Conservation (phyloP, 345 rosid species). For the Alliaria petiolata region DNA sequence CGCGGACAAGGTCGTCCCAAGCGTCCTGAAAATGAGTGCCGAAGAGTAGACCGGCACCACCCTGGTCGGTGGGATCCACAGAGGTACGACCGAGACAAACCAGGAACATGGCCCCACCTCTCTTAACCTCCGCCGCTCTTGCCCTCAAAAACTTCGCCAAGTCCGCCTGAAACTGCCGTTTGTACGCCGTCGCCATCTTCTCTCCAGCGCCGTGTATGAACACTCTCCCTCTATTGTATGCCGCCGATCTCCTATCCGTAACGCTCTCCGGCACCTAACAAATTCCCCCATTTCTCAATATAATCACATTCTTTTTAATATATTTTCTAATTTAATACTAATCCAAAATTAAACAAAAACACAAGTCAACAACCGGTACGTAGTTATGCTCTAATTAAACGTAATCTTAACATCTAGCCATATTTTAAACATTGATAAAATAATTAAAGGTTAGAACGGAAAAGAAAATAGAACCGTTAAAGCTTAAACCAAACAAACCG, state of each 20-base stretch:
- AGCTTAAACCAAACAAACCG: neutral
- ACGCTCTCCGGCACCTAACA: slow-evolving; percentile 79
- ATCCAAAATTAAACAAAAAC: neutral
- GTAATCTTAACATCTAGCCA: neutral
- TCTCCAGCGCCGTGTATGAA: slow-evolving; percentile 79
- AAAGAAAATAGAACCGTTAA: neutral
- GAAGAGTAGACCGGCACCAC: slow-evolving; percentile 91
- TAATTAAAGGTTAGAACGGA: neutral
- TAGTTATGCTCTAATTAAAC: neutral
- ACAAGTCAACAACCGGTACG: neutral
- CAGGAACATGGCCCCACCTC: slow-evolving; percentile 89
- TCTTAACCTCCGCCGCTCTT: slow-evolving; percentile 74
- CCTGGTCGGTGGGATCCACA: slow-evolving; percentile 80
- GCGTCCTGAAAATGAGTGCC: slow-evolving; percentile 99
- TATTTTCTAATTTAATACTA: no score
- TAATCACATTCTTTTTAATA: no score
- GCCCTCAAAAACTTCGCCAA: slow-evolving; percentile 61
- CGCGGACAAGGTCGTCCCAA: slow-evolving; percentile 95
- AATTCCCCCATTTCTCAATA: neutral
- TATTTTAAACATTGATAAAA: neutral
- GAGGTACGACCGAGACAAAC: slow-evolving; percentile 92
- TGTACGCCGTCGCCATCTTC: slow-evolving; percentile 58
- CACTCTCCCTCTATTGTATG: slow-evolving; percentile 76
- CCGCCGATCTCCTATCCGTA: slow-evolving; percentile 59
- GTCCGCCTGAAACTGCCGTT: slow-evolving; percentile 71